Percentiles rank a stretch among this genome's conserved stretches.
Conservation (phyloP, 2,329 filamentous ascomycete genomes). For the Aspergillus oerlinghausenensis region DNA sequence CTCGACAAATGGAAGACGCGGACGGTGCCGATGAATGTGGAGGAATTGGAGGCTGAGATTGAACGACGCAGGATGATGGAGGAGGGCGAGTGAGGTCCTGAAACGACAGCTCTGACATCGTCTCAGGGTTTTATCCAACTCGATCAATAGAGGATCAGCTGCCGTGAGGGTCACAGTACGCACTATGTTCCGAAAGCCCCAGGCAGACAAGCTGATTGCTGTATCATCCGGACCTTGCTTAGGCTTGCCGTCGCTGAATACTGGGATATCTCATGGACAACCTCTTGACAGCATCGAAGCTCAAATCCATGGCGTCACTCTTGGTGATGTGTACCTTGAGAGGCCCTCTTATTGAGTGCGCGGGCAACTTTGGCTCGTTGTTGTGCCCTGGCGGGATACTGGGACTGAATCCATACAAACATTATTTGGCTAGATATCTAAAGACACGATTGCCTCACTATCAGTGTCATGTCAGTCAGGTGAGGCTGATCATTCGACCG, state of each 20-base stretch:
- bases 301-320: neutral
- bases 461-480: neutral
- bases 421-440: neutral
- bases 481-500: neutral
- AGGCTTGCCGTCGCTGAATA: neutral
- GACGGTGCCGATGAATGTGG: conserved; percentile 56
- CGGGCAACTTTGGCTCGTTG: neutral
- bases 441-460: neutral
- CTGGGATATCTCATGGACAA: neutral
- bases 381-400: neutral
- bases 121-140: neutral
- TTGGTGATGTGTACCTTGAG: neutral
- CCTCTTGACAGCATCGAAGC: neutral
- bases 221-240: neutral
- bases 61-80: conserved; percentile 45
- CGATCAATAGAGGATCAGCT: neutral
- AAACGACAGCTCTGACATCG: neutral
- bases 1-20: conserved; percentile 50
- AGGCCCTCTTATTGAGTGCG: neutral
- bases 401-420: neutral
- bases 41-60: conserved; percentile 57
- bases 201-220: neutral
- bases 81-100: conserved; percentile 33
- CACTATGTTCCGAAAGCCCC: neutral
- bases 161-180: neutral